phyloP scores from a whole-genome alignment of 2,329 filamentous ascomycete genomes.

The Aspergillus brunneoviolaceus region DNA sequence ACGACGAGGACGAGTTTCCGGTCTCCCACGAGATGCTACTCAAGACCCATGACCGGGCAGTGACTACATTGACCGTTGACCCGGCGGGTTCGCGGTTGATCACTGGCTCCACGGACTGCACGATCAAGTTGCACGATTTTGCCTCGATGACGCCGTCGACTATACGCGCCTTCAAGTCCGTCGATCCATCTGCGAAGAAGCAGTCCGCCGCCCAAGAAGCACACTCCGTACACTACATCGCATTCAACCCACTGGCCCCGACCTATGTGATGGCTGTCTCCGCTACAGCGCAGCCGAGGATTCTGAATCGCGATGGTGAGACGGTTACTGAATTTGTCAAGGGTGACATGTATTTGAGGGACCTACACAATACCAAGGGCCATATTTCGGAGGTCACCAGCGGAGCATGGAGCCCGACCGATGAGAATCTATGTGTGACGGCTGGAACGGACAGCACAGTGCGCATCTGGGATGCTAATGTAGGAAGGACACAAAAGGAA shows the following conservation, averaged over 20 bases:
- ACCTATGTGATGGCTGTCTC: slow-evolving; percentile 81
- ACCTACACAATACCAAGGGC: slow-evolving; percentile 97
- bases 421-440: slow-evolving; percentile 82
- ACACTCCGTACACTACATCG: slow-evolving; percentile 80
- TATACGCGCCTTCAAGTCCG: slow-evolving; percentile 84
- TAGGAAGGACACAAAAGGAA: slow-evolving; percentile 84
- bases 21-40: slow-evolving; percentile 89
- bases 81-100: slow-evolving; percentile 79
- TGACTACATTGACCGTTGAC: slow-evolving; percentile 83
- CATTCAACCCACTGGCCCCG: slow-evolving; percentile 81
- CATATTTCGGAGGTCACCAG: slow-evolving; percentile 90
- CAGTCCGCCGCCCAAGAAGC: slow-evolving; percentile 70
- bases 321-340: slow-evolving; percentile 86
- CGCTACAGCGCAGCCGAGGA: slow-evolving; percentile 84
- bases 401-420: slow-evolving; percentile 85
- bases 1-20: slow-evolving; percentile 85
- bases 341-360: slow-evolving; percentile 95
- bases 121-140: slow-evolving; percentile 91
- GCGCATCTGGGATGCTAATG: slow-evolving; percentile 95
- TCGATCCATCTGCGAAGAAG: slow-evolving; percentile 83
- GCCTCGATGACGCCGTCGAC: slow-evolving; percentile 94
- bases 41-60: slow-evolving; percentile 85
- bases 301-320: slow-evolving; percentile 86
- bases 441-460: slow-evolving; percentile 93
- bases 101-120: slow-evolving; percentile 89